Evolutionary conservation across 805 yeast genomes (phyloP).

Genomic region (Monosporozyma siamensis): DNA sequence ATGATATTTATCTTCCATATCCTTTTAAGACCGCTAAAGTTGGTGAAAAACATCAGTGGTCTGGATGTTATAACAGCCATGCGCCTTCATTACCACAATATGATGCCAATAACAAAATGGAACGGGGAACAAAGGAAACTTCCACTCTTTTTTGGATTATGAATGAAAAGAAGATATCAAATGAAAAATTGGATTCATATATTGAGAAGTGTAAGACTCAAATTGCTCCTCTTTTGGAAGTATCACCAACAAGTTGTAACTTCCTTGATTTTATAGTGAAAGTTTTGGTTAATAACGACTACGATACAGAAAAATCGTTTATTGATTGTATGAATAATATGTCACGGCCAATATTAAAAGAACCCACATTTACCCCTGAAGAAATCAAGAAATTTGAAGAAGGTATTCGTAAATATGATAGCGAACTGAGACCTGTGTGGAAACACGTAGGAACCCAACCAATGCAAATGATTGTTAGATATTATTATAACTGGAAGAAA

Average conservation of each 20-base stretch:
- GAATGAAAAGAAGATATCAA: conserved; percentile 17
- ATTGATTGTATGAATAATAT: conserved; percentile 35
- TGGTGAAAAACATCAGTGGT: conserved; percentile 26
- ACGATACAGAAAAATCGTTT: conserved; percentile 44
- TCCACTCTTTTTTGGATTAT: conserved; percentile 59
- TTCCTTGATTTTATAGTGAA: conserved; percentile 67
- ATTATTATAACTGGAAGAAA: conserved; percentile 88
- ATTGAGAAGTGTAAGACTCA: conserved; percentile 42
- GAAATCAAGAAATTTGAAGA: conserved; percentile 66
- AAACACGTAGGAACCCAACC: conserved; percentile 67
- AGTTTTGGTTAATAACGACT: conserved; percentile 42
- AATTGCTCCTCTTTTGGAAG: conserved; percentile 44
- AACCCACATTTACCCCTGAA: conserved; percentile 61
- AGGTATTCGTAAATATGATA: conserved; percentile 63
- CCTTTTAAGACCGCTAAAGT: conserved; percentile 22
- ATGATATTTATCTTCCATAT: conserved; percentile 16
- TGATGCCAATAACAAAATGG: conserved; percentile 22
- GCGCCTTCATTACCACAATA: background rate
- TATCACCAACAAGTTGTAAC: conserved; percentile 64
- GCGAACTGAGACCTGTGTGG: conserved; percentile 66
- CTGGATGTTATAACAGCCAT: conserved; percentile 12
- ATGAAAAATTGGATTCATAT: conserved; percentile 41
- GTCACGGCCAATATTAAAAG: conserved; percentile 52
- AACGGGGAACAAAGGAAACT: conserved; percentile 71
- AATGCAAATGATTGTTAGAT: conserved; percentile 72